Evolutionary conservation across 441 rosid genomes (phyloP).

Genomic region (Viola pubescens): DNA sequence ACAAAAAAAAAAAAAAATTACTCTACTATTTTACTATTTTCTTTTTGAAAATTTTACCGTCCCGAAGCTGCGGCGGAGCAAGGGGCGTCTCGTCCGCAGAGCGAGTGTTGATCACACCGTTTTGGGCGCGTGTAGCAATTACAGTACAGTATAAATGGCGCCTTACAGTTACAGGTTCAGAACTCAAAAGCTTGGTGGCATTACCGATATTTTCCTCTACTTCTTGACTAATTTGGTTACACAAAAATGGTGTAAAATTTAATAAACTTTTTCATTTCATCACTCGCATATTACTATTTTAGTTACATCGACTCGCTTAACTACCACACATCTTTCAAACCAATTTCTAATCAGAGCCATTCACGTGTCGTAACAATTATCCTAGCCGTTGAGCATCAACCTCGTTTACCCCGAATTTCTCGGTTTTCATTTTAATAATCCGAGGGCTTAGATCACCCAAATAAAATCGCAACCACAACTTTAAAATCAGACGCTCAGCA

Average conservation of each 20-base stretch:
- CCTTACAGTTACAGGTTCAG: background rate
- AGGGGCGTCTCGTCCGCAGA: no score
- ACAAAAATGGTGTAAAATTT: conserved; percentile 6
- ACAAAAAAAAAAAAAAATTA: background rate
- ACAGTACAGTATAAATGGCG: conserved; percentile 10
- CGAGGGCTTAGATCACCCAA: background rate
- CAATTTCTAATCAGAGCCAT: conserved; percentile 19
- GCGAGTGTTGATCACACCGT: no score
- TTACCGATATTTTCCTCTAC: conserved; percentile 5
- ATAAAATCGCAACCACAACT: conserved; percentile 19
- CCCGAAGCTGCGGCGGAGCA: no score
- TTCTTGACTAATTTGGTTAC: background rate
- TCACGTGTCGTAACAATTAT: conserved; percentile 19
- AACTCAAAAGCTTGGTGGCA: conserved; percentile 21
- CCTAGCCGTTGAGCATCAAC: conserved; percentile 15
- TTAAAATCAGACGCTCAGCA: conserved; percentile 13
- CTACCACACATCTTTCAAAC: conserved; percentile 16
- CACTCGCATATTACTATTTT: conserved; percentile 6
- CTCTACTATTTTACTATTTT: background rate
- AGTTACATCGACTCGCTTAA: conserved; percentile 14
- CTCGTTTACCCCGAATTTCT: conserved; percentile 15
- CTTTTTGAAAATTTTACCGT: background rate
- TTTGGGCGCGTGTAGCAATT: no score
- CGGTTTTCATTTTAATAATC: conserved; percentile 8
- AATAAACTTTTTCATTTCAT: conserved; percentile 12